phyloP scores from a whole-genome alignment of 1,139 yeast species.

The Oligophagozyma castellii region DNA sequence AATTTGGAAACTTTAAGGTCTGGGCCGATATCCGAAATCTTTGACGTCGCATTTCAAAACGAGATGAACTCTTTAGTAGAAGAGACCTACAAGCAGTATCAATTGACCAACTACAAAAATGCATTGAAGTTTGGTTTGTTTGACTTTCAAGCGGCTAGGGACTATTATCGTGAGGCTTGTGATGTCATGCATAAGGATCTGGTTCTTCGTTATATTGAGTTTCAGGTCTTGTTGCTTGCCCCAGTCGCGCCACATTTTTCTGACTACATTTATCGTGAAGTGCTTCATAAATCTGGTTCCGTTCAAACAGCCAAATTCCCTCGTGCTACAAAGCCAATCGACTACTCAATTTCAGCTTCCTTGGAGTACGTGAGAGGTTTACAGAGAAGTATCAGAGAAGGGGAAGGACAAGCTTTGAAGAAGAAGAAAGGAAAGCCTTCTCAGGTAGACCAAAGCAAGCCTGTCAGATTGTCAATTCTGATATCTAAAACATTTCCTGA shows the following conservation, averaged over 20 bases:
- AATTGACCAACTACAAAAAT: constrained; percentile 64
- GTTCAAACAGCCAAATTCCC: constrained; percentile 78
- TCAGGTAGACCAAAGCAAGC: constrained; percentile 56
- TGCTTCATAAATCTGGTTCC: constrained; percentile 45
- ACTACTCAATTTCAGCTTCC: constrained; percentile 48
- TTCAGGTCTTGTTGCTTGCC: constrained; percentile 70
- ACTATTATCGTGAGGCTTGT: constrained; percentile 79
- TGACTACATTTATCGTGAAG: constrained; percentile 77
- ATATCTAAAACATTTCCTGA: constrained; percentile 81
- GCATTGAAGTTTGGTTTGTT: constrained; percentile 86
- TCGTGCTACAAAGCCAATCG: constrained; percentile 49
- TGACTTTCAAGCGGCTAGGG: constrained; percentile 91
- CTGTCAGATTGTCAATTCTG: constrained; percentile 59
- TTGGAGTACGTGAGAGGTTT: constrained; percentile 65
- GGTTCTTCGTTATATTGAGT: constrained; percentile 67
- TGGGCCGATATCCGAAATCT: constrained; percentile 54
- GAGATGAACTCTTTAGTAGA: constrained; percentile 80
- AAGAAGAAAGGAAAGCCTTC: constrained; percentile 82
- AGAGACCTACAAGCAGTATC: constrained; percentile 57
- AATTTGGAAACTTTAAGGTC: constrained; percentile 46
- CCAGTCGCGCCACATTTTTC: constrained; percentile 96
- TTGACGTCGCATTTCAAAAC: constrained; percentile 81
- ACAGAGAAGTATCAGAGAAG: constrained; percentile 78
- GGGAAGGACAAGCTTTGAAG: constrained; percentile 78
- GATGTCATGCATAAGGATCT: constrained; percentile 72